Percentiles rank a stretch among this genome's conserved stretches.
These are phyloP conservation scores for Penstemon eatonii DNA, from an alignment of 257 asterid species.

Conservation along the genomic window DNA sequence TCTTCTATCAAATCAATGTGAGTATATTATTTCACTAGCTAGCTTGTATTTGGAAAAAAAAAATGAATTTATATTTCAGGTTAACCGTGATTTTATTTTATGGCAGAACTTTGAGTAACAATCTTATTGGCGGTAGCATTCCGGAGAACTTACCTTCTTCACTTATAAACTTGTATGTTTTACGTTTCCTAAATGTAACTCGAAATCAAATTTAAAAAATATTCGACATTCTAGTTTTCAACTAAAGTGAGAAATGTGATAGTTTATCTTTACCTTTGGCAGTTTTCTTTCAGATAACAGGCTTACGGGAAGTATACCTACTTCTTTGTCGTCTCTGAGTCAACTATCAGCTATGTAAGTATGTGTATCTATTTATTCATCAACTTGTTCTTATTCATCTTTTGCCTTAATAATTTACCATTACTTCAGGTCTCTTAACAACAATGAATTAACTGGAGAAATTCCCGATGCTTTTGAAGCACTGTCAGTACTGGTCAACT, in stretches of 20 bases:
- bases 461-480: constrained; percentile 83
- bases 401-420: constrained; percentile 9
- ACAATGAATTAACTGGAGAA: constrained; percentile 76
- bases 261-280: constrained; percentile 38
- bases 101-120: constrained; percentile 89
- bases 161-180: constrained; percentile 61
- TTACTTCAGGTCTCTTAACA: constrained; percentile 81
- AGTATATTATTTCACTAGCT: constrained; percentile 22
- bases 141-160: constrained; percentile 73
- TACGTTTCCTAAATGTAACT: background rate
- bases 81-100: constrained; percentile 24
- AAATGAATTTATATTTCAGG: background rate
- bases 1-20: constrained; percentile 70
- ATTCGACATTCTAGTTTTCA: background rate
- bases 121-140: constrained; percentile 83
- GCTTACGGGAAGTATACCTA: constrained; percentile 80
- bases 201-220: background rate
- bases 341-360: constrained; percentile 78
- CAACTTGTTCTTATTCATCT: background rate
- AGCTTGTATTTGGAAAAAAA: background rate
- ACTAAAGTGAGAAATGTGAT: too few relatives aligned
- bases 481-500: constrained; percentile 65
- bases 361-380: constrained; percentile 2
- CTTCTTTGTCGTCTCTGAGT: constrained; percentile 65
- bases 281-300: constrained; percentile 94